These are phyloP conservation scores for Begonia loranthoides DNA, from an alignment of 306 rosid species.

Conservation along the genomic window DNA sequence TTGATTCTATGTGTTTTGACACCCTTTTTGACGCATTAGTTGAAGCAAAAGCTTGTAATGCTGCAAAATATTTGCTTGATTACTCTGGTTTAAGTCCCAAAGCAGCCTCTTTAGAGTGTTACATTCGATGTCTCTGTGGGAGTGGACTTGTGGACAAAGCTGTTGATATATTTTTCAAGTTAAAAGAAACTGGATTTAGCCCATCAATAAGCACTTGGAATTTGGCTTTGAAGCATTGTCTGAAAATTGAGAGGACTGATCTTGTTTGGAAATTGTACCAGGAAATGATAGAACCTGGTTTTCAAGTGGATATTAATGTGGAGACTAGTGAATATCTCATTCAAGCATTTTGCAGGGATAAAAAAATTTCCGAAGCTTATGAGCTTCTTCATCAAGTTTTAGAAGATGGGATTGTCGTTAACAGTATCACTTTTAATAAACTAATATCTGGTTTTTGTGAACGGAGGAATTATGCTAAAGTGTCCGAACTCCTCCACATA, in stretches of 20 bases:
- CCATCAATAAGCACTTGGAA: conserved; percentile 48
- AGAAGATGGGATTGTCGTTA: conserved; percentile 40
- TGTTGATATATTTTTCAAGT: conserved; percentile 22
- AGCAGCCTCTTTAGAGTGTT: conserved; percentile 36
- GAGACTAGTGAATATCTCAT: conserved; percentile 49
- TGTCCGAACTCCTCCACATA: conserved; percentile 53
- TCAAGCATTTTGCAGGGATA: conserved; percentile 42
- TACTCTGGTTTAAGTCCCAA: conserved; percentile 28
- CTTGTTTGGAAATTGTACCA: conserved; percentile 53
- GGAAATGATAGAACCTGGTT: conserved; percentile 43
- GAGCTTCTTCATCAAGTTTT: conserved; percentile 47
- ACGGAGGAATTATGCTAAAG: conserved; percentile 25
- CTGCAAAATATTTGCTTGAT: conserved; percentile 38
- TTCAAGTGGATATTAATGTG: conserved; percentile 25
- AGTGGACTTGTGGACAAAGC: conserved; percentile 52
- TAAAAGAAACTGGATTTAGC: conserved; percentile 31
- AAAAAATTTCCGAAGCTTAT: conserved; percentile 33
- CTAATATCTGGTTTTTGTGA: conserved; percentile 44
- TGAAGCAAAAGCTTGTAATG: conserved; percentile 42
- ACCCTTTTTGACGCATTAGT: conserved; percentile 42
- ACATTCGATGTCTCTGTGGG: conserved; percentile 29
- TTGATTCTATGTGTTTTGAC: conserved; percentile 29
- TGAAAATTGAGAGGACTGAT: conserved; percentile 38
- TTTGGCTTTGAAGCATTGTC: conserved; percentile 31
- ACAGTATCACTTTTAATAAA: conserved; percentile 28